Percentiles rank a stretch among this genome's conserved stretches.
Conservation (phyloP, 176 grass and related monocot genomes). For the Triticum monococcum region DNA sequence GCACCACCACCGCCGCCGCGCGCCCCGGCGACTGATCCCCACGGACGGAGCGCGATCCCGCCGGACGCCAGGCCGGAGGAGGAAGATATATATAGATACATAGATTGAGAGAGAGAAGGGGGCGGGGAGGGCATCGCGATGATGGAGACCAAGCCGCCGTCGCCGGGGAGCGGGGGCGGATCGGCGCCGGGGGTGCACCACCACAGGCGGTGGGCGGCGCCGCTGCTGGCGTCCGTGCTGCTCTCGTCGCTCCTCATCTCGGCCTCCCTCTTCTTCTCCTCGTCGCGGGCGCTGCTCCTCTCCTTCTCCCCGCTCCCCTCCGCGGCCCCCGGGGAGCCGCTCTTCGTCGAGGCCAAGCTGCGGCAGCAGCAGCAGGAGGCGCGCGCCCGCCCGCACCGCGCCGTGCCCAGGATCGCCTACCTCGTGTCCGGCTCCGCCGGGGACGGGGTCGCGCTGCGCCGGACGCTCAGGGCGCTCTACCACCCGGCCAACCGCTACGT, state of each 20-base stretch:
- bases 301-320: constrained; percentile 66
- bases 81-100: too few species aligned
- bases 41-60: neutral
- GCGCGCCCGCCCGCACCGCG: neutral
- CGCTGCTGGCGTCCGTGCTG: constrained; percentile 71
- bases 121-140: neutral
- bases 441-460: constrained; percentile 61
- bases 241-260: constrained; percentile 71
- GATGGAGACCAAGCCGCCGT: constrained; percentile 52
- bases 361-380: constrained; percentile 41
- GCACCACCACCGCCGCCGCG: neutral
- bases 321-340: constrained; percentile 44
- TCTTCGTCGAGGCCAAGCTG: constrained; percentile 93
- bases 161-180: constrained; percentile 40
- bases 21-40: constrained; percentile 22
- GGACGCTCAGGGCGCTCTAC: constrained; percentile 72
- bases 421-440: constrained; percentile 80
- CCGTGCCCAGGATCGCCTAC: constrained; percentile 71
- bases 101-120: neutral
- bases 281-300: constrained; percentile 69
- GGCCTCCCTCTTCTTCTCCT: constrained; percentile 70
- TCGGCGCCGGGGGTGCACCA: constrained; percentile 27
- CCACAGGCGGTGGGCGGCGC: constrained; percentile 75
- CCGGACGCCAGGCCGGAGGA: neutral
- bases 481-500: constrained; percentile 74